phyloP scores from a whole-genome alignment of 2,329 filamentous ascomycete species.

The Amauroascus verrucosus region DNA sequence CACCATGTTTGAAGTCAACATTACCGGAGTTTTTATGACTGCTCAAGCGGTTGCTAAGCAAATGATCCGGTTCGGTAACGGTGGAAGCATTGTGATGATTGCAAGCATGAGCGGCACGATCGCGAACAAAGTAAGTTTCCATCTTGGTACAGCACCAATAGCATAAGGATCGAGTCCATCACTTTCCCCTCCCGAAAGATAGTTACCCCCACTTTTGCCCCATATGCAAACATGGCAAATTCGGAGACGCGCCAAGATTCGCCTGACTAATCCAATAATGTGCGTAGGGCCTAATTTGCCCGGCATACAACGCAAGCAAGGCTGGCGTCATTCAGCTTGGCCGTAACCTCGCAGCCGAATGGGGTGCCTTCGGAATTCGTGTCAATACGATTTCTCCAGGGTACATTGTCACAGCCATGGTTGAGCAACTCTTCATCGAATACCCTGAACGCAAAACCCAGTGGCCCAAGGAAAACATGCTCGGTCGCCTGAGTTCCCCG shows the following conservation, averaged over 20 bases:
- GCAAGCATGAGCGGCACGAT: constrained; percentile 53
- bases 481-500: constrained; percentile 56
- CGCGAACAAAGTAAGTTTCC: constrained; percentile 41
- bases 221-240: constrained; percentile 13
- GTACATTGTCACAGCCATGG: constrained; percentile 40
- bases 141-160: neutral
- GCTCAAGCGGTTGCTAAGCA: constrained; percentile 49
- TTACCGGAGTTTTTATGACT: constrained; percentile 54
- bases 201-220: neutral
- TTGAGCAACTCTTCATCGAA: constrained; percentile 38
- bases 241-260: neutral
- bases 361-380: constrained; percentile 40
- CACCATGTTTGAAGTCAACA: constrained; percentile 52
- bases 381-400: constrained; percentile 42
- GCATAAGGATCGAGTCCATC: too few relatives aligned
- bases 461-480: constrained; percentile 81
- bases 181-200: too few relatives aligned
- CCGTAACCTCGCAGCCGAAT: constrained; percentile 41
- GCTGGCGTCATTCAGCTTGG: constrained; percentile 40
- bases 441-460: constrained; percentile 71
- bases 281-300: constrained; percentile 37
- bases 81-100: constrained; percentile 53
- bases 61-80: constrained; percentile 42
- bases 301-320: constrained; percentile 42
- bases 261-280: neutral